These are phyloP conservation scores for Jacaranda copaia DNA, from an alignment of 257 asterid species.

Conservation along the genomic window DNA sequence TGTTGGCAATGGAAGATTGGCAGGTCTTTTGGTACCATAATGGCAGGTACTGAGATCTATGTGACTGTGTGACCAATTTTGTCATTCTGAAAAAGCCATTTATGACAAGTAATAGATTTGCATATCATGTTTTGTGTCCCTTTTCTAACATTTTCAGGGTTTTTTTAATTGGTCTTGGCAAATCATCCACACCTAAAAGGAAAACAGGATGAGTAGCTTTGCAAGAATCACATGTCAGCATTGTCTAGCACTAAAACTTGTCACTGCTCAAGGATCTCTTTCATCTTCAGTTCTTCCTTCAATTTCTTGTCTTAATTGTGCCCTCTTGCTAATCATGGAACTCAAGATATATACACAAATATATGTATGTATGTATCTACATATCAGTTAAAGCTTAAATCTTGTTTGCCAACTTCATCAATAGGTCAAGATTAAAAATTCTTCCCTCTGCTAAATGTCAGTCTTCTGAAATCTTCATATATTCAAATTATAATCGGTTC, in stretches of 20 bases:
- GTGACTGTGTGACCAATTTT: constrained; percentile 11
- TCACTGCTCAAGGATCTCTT: constrained; percentile 37
- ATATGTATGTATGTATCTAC: no score
- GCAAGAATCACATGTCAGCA: constrained; percentile 61
- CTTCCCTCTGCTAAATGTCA: no score
- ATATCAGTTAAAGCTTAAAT: no score
- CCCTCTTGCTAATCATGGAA: no score
- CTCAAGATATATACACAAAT: no score
- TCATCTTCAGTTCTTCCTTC: background rate
- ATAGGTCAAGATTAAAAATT: no score
- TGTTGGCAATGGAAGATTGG: constrained; percentile 29
- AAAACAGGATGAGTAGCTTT: constrained; percentile 45
- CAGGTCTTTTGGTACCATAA: constrained; percentile 27
- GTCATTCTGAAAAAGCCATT: constrained; percentile 39
- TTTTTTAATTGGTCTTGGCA: constrained; percentile 46
- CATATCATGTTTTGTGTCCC: constrained; percentile 46
- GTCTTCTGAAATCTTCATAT: no score
- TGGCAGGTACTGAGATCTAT: constrained; percentile 34
- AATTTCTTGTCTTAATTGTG: background rate
- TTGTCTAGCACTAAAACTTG: constrained; percentile 55
- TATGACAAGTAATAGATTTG: constrained; percentile 52
- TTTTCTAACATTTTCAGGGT: constrained; percentile 21
- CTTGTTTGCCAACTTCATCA: no score
- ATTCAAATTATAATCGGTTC: background rate
- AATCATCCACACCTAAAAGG: constrained; percentile 42